Evolutionary conservation across 2,329 filamentous ascomycete species (phyloP).

Genomic region (Penicillium thymicola): DNA sequence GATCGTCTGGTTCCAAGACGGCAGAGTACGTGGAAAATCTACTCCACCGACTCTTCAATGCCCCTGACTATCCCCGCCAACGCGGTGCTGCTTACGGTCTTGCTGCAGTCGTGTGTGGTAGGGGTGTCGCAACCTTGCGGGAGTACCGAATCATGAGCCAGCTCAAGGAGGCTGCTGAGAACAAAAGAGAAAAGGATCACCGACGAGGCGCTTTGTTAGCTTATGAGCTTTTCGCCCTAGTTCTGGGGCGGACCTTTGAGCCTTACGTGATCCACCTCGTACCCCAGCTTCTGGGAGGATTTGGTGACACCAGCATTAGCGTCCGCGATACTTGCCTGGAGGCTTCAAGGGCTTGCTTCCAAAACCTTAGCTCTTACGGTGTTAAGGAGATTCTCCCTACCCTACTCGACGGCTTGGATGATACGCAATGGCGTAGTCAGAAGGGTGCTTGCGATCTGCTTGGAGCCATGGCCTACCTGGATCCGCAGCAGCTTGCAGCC

Average conservation of each 20-base stretch:
- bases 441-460: constrained; percentile 95
- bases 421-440: constrained; percentile 96
- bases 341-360: constrained; percentile 90
- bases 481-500: constrained; percentile 87
- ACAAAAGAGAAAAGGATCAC: constrained; percentile 88
- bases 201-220: constrained; percentile 85
- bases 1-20: constrained; percentile 72
- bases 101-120: constrained; percentile 84
- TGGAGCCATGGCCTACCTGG: constrained; percentile 97
- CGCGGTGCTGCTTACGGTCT: constrained; percentile 93
- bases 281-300: constrained; percentile 81
- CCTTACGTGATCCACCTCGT: constrained; percentile 96
- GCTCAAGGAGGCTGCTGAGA: constrained; percentile 79
- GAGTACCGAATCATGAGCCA: constrained; percentile 84
- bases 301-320: constrained; percentile 82
- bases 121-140: constrained; percentile 74
- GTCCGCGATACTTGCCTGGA: constrained; percentile 92
- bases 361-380: constrained; percentile 88
- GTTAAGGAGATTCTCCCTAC: constrained; percentile 93
- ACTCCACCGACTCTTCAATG: constrained; percentile 75
- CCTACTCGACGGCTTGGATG: constrained; percentile 85
- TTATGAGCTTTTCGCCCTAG: constrained; percentile 82
- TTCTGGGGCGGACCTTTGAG: constrained; percentile 87
- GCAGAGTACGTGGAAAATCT: constrained; percentile 77
- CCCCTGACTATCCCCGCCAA: constrained; percentile 88